Base-by-base conservation (phyloP, 2,329 filamentous ascomycete genomes). In the Hymenotorrendiella dingleyae region DNA sequence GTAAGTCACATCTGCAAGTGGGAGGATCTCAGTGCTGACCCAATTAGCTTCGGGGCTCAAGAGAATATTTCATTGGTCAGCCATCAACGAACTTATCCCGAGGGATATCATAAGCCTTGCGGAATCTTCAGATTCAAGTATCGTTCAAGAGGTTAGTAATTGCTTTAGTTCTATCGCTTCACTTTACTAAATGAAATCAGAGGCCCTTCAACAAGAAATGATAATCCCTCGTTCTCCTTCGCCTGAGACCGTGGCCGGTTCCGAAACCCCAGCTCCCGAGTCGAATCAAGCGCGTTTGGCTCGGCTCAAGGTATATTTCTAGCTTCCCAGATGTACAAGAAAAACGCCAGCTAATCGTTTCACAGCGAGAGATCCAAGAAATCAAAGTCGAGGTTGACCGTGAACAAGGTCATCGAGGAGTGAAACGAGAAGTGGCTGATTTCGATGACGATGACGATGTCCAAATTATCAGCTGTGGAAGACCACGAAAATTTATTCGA, bases 191-290 rank as follows among this genome's bases (percentile, higher is more conserved):
- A 14, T 30, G 8, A 9, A 8, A 29, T 10, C 17, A 55, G 49
- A 49, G 23, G 49, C 42, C 9, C 45, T 55, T 4, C 36, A 50
- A 39, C 29, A 46, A 26, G 51, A 54, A 24, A 24, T 56, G 6
- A 48, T 54, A 7, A 54, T 56, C 12, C 50, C 52, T 14, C 48
- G 48, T 3, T 45, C 48, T 10, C 47, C 52, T 28, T 50, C 54
- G 10, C 52, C 50, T 9, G 46, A 45, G 7, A 8, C 26, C 10
- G 22, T 20, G 0, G n/a, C 33, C 22, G 8, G 10, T 1, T 19
- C 40, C 16, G 45, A 35, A 12, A 20, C 19, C 19, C 9, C 1
- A 3, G 35, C 17, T 22, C 23, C 21, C 3, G 16, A 23, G 16
- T 37, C 45, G 6, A 43, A 29, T 35, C 29, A 38, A 11, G 49